Conservation (phyloP, 352 stramenopile species). For the Globisporangium middletonii region DNA sequence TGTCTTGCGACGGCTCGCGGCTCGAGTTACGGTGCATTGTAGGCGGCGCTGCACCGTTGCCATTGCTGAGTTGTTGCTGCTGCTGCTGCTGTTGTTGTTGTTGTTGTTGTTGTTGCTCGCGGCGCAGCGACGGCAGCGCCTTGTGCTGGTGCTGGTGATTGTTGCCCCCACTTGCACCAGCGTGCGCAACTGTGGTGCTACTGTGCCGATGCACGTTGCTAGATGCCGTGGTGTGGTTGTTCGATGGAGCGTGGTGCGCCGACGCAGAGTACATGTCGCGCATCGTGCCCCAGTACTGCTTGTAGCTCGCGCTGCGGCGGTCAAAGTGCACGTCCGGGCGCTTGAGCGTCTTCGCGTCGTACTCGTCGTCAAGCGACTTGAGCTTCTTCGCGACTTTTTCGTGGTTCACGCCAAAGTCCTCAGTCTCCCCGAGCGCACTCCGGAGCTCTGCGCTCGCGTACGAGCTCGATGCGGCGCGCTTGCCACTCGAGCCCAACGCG, state of each 20-base stretch:
- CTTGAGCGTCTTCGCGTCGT: slow-evolving; percentile 50
- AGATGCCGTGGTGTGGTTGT: slow-evolving; percentile 4
- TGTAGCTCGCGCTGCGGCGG: slow-evolving; percentile 48
- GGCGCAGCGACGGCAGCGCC: slow-evolving; percentile 4
- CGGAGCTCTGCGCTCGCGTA: slow-evolving; percentile 6
- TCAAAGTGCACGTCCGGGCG: slow-evolving; percentile 29
- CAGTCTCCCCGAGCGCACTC: slow-evolving; percentile 23
- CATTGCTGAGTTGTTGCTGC: background rate
- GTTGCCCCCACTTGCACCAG: background rate
- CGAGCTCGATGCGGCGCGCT: background rate
- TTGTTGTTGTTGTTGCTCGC: background rate
- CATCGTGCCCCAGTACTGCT: slow-evolving; percentile 68
- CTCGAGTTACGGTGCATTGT: slow-evolving; percentile 1
- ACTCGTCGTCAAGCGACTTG: slow-evolving; percentile 68
- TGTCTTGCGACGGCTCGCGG: slow-evolving; percentile 21
- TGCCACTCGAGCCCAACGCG: slow-evolving; percentile 22
- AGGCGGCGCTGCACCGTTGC: slow-evolving; percentile 7
- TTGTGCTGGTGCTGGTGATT: slow-evolving; percentile 3
- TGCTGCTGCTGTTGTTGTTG: background rate
- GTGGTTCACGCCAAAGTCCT: slow-evolving; percentile 54
- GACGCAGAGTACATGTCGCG: slow-evolving; percentile 50
- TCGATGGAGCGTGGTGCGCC: slow-evolving; percentile 1
- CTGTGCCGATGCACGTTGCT: slow-evolving; percentile 13
- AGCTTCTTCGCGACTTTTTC: slow-evolving; percentile 68
- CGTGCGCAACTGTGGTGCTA: background rate